A percentile compares a stretch with the other conserved stretches of the same genome.
These are phyloP conservation scores for Dryadomyces sulphureus DNA, from an alignment of 2,329 filamentous ascomycete genomes.

Conservation along the genomic window DNA sequence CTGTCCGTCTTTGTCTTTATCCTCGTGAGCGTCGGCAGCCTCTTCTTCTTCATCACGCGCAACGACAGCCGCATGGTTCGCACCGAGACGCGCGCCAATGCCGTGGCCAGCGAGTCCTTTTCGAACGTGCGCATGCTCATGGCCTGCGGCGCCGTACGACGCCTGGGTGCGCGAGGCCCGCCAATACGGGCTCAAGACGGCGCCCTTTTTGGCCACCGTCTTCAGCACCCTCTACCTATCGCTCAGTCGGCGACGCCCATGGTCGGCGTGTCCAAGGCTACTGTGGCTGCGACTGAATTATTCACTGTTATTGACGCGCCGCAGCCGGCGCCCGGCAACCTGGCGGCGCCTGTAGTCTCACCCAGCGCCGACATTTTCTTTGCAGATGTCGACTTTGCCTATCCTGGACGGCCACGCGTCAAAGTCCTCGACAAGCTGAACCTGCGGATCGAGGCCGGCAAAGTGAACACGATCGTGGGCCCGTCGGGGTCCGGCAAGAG, in stretches of 20 bases:
- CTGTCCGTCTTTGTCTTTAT: slow-evolving; percentile 42
- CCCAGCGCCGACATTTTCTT: slow-evolving; percentile 42
- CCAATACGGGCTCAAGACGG: slow-evolving; percentile 29
- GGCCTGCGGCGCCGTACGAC: slow-evolving; percentile 47
- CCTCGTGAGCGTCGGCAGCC: slow-evolving; percentile 26
- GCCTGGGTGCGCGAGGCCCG: slow-evolving; percentile 40
- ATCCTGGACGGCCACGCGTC: slow-evolving; percentile 50
- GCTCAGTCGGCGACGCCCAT: slow-evolving; percentile 40
- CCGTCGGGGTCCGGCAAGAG: slow-evolving; percentile 61
- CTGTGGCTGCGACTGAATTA: slow-evolving; percentile 42
- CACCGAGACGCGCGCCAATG: slow-evolving; percentile 41
- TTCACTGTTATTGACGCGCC: slow-evolving; percentile 37
- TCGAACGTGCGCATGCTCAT: slow-evolving; percentile 45
- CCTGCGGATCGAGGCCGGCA: slow-evolving; percentile 44
- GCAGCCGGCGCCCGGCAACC: slow-evolving; percentile 21
- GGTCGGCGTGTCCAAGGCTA: slow-evolving; percentile 42
- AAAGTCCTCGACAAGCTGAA: slow-evolving; percentile 47
- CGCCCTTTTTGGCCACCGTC: slow-evolving; percentile 36
- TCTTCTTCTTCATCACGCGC: slow-evolving; percentile 42
- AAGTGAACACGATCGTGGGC: slow-evolving; percentile 60
- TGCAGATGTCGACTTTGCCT: slow-evolving; percentile 54
- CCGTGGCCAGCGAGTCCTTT: slow-evolving; percentile 47
- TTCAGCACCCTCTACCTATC: slow-evolving; percentile 42
- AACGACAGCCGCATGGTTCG: slow-evolving; percentile 28
- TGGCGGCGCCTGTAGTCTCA: slow-evolving; percentile 33